Evolutionary conservation across 2,329 filamentous ascomycete genomes (phyloP).

Genomic region (Aspergillus quadrilineatus): DNA sequence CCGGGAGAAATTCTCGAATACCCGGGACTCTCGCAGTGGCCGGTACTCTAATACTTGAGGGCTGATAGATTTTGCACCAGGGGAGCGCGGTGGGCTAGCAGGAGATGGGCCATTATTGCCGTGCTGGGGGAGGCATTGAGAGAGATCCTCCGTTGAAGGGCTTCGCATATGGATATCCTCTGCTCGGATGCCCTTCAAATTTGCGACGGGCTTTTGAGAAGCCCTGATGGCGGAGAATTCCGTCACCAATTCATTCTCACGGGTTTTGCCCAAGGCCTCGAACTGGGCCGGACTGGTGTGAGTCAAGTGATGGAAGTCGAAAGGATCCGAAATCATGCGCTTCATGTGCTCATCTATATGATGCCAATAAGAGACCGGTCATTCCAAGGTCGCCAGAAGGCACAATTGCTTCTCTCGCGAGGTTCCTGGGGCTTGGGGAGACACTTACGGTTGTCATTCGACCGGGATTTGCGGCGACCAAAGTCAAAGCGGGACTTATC

Average conservation of each 20-base stretch:
- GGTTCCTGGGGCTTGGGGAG: not conserved
- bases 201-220: conserved; percentile 50
- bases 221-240: conserved; percentile 56
- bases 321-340: conserved; percentile 59
- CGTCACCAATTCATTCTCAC: conserved; percentile 52
- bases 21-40: conserved; percentile 36
- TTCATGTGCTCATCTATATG: conserved; percentile 44
- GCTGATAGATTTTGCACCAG: conserved; percentile 27
- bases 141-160: conserved; percentile 34
- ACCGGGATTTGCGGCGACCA: conserved; percentile 33
- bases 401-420: not conserved
- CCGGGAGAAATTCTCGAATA: conserved; percentile 57
- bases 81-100: conserved; percentile 33
- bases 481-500: conserved; percentile 37
- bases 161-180: conserved; percentile 46
- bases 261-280: conserved; percentile 51
- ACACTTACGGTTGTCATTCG: conserved; percentile 38
- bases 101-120: conserved; percentile 23
- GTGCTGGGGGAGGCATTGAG: conserved; percentile 21
- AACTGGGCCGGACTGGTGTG: conserved; percentile 59
- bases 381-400: not conserved
- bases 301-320: conserved; percentile 64
- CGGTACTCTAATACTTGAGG: conserved; percentile 24
- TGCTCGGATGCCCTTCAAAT: conserved; percentile 54
- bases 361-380: conserved; percentile 5